Percentiles rank a stretch among this genome's conserved stretches.
Evolutionary conservation across 495 filamentous ascomycete species (phyloP).

Genomic region (Tuber brumale): DNA sequence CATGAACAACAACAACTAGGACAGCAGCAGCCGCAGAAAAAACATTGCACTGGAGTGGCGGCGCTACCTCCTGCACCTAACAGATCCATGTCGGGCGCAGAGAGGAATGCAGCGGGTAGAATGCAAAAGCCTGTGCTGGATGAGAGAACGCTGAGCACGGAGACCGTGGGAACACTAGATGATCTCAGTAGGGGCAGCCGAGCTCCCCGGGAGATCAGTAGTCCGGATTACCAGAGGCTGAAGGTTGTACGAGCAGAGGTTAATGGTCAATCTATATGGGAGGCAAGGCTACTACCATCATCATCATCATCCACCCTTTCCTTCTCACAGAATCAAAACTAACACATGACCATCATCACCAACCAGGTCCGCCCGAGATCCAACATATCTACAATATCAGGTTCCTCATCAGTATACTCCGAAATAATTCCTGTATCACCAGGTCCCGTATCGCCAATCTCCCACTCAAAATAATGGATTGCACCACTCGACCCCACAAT

Average conservation of each 20-base stretch:
- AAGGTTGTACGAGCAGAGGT: constrained; percentile 32
- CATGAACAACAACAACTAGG: background rate
- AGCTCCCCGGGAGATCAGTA: constrained; percentile 17
- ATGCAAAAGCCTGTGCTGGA: background rate
- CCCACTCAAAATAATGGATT: background rate
- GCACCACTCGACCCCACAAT: background rate
- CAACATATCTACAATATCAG: background rate
- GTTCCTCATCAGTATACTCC: background rate
- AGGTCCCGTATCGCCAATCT: background rate
- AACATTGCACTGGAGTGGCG: background rate
- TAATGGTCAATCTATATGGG: constrained; percentile 30
- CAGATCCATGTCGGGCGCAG: background rate
- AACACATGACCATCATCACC: background rate
- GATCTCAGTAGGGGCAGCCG: background rate
- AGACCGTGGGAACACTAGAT: background rate
- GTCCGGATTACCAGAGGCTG: constrained; percentile 21
- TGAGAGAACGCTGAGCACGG: background rate
- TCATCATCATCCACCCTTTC: background rate
- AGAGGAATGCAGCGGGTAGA: background rate
- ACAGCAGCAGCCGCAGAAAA: background rate
- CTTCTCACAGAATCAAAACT: background rate
- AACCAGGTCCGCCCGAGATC: background rate
- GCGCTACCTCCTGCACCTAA: background rate
- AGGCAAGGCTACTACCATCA: constrained; percentile 14
- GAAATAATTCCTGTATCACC: background rate